Conservation (phyloP, 2,329 filamentous ascomycete genomes). For the Parastagonospora nodorum region DNA sequence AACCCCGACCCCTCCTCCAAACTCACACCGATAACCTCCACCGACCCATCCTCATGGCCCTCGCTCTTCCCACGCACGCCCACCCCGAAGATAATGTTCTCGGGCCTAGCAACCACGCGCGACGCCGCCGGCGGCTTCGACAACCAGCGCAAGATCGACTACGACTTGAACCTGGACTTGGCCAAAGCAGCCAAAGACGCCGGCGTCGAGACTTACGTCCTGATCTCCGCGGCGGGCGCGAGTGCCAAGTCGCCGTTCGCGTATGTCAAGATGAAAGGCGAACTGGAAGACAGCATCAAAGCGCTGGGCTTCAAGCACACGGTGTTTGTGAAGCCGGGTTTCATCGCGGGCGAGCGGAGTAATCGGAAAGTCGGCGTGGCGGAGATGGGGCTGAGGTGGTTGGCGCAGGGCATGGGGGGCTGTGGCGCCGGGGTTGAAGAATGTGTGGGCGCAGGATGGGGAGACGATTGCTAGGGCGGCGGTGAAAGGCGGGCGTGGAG, state of each 20-base stretch:
- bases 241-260: constrained; percentile 57
- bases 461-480: constrained; percentile 73
- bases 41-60: constrained; percentile 72
- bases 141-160: constrained; percentile 85
- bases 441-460: constrained; percentile 74
- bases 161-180: constrained; percentile 81
- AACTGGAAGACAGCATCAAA: constrained; percentile 79
- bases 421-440: constrained; percentile 54
- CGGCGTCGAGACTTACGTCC: constrained; percentile 76
- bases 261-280: constrained; percentile 78
- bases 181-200: constrained; percentile 74
- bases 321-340: constrained; percentile 73
- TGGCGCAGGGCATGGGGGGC: constrained; percentile 64
- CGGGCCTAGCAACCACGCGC: constrained; percentile 79
- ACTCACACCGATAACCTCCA: constrained; percentile 68
- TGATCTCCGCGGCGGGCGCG: constrained; percentile 67
- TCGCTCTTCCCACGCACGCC: constrained; percentile 63
- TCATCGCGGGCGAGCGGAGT: constrained; percentile 71
- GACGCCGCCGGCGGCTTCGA: constrained; percentile 74
- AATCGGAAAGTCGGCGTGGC: constrained; percentile 1
- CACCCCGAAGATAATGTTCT: constrained; percentile 70
- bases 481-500: constrained; percentile 61
- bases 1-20: constrained; percentile 57
- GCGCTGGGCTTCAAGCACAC: constrained; percentile 76
- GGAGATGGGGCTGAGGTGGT: constrained; percentile 61